Base-by-base conservation (phyloP, 495 filamentous ascomycete genomes). In the Bombardia bombarda region DNA sequence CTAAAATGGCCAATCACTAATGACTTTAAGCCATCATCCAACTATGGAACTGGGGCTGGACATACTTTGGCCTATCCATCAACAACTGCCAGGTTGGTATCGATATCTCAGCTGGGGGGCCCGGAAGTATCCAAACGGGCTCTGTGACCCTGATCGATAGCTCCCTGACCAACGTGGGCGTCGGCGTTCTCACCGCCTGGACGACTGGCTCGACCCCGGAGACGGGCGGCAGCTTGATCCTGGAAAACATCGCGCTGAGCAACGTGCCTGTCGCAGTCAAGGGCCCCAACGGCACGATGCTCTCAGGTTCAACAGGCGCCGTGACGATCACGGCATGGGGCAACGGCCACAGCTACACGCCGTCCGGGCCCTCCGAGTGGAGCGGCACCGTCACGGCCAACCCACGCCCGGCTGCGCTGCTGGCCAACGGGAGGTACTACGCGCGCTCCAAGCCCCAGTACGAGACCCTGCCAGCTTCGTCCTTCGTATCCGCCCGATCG, bases 121-220 rank as follows among this genome's bases (percentile, higher is more conserved):
- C 32, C 30, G 49, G 60, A 26, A 67, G 61, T 38, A 55, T 80
- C 43, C 53, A 62, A 18, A 69, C 79, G 32, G 79, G 79, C 7
- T 80, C 77, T 5, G 51, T 77, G 32, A 73, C 72, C 3, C 53
- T 81, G 9, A 72, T 90, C 25, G 90, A 96, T 63, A 87, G 81
- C 58, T 76, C 62, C 10, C 77, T 95, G 48, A 80, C 69, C 45
- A 81, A 84, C 61, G 83, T 79, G 7, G 71, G 73, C 3, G 72
- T 78, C 22, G 87, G 77, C 53, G 73, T 94, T 32, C 67, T 77
- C 20, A 90, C 86, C 20, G 75, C 73, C 4, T 85, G 76, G 67
- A 55, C 66, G 8, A 50, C 70, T 1, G 62, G 62, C 32, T 69
- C 73, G 0, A 62, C 62, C 9, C 70, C 65, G 2, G 66, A 60